Percentiles rank a stretch among this genome's conserved stretches.
These are phyloP conservation scores for Trichoderma parareesei DNA, from an alignment of 495 filamentous ascomycete genomes.

Conservation along the genomic window DNA sequence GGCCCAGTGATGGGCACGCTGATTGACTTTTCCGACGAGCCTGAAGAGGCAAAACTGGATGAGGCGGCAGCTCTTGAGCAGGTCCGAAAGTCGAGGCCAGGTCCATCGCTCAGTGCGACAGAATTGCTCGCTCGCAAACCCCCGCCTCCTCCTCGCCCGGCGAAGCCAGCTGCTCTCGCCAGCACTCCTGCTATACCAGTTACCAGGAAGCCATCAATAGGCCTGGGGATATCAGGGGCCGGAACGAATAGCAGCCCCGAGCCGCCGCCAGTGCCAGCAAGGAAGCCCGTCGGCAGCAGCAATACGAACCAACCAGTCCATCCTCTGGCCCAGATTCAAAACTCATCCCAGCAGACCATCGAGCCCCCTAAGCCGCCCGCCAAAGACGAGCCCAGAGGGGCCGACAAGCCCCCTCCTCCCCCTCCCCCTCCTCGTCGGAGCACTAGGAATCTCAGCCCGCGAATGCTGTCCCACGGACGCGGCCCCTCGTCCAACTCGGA, in stretches of 20 bases:
- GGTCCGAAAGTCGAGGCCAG: conserved; percentile 13
- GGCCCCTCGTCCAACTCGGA: conserved; percentile 25
- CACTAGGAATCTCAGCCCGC: conserved; percentile 22
- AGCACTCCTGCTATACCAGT: conserved; percentile 23
- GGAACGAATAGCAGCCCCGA: conserved; percentile 16
- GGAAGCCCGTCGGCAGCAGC: conserved; percentile 13
- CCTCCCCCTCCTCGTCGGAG: conserved; percentile 35
- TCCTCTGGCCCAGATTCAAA: conserved; percentile 28
- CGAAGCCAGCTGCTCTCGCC: conserved; percentile 60
- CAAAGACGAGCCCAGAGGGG: conserved; percentile 1
- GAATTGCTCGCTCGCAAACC: conserved; percentile 25
- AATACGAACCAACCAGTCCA: conserved; percentile 16
- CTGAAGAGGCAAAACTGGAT: conserved; percentile 25
- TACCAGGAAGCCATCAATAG: conserved; percentile 11
- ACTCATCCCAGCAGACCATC: conserved; percentile 22
- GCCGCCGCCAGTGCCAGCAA: conserved; percentile 19
- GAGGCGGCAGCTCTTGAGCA: conserved; percentile 22
- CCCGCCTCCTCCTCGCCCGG: conserved; percentile 51
- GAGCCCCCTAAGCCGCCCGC: conserved; percentile 2
- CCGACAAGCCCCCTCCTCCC: conserved; percentile 19
- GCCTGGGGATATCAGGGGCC: conserved; percentile 11
- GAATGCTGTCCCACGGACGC: conserved; percentile 10
- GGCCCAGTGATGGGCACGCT: conserved; percentile 45
- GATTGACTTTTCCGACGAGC: conserved; percentile 56
- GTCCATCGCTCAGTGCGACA: conserved; percentile 32